These are phyloP conservation scores for Ceratocystis huliohia DNA, from an alignment of 2,329 filamentous ascomycete genomes.

Conservation along the genomic window DNA sequence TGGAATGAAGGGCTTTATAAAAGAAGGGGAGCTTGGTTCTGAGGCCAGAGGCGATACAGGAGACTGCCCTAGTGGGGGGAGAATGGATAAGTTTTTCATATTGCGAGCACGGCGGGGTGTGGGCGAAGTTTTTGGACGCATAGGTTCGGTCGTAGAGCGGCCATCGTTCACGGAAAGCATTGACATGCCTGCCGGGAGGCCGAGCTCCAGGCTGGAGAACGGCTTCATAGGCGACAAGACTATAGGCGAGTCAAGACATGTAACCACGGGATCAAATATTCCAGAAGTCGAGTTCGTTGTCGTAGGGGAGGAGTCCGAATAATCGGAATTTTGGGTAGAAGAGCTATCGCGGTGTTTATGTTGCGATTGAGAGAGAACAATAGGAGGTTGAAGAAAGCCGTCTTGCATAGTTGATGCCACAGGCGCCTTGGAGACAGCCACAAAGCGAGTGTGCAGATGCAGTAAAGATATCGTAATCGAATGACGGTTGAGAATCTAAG, in stretches of 20 bases:
- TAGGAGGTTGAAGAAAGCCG: slow-evolving; percentile 1
- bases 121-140: slow-evolving; percentile 53
- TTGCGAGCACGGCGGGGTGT: slow-evolving; percentile 63
- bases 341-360: slow-evolving; percentile 29
- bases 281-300: slow-evolving; percentile 87
- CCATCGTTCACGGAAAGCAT: slow-evolving; percentile 35
- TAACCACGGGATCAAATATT: slow-evolving; percentile 78
- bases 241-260: slow-evolving; percentile 80
- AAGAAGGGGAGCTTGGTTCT: slow-evolving; percentile 60
- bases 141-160: slow-evolving; percentile 27
- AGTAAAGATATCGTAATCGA: no score
- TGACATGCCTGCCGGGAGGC: slow-evolving; percentile 27
- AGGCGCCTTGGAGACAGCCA: not conserved
- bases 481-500: no score
- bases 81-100: slow-evolving; percentile 72
- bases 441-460: not conserved
- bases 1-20: slow-evolving; percentile 67
- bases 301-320: slow-evolving; percentile 86
- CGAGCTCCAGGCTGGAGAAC: slow-evolving; percentile 49
- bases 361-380: not conserved
- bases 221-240: slow-evolving; percentile 59
- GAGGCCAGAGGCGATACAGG: slow-evolving; percentile 40
- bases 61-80: slow-evolving; percentile 42
- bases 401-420: not conserved
- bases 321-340: slow-evolving; percentile 63